Conservation (phyloP, 305 asterid genomes). For the Plantago lanceolata region DNA sequence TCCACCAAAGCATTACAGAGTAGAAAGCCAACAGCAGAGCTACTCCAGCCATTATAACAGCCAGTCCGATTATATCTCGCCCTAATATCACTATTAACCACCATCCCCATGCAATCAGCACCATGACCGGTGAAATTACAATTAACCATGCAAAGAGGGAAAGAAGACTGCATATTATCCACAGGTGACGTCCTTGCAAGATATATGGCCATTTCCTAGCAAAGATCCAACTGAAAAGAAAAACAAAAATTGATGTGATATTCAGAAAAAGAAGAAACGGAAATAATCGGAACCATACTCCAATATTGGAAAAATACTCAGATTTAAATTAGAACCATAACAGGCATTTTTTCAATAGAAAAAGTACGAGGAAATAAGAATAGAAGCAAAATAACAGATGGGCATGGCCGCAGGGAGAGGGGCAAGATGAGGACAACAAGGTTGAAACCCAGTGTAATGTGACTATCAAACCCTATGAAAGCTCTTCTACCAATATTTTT, state of each 20-base stretch:
- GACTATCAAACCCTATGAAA: not conserved
- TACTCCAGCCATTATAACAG: conserved; percentile 97
- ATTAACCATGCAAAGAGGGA: conserved; percentile 73
- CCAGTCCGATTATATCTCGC: conserved; percentile 88
- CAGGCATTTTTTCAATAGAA: not conserved
- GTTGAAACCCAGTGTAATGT: not conserved
- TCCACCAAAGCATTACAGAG: conserved; percentile 99
- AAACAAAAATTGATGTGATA: conserved; percentile 20
- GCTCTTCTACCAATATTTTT: not conserved
- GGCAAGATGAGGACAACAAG: not conserved
- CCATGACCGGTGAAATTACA: conserved; percentile 86
- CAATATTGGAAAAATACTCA: not conserved
- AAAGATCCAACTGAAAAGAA: conserved; percentile 86
- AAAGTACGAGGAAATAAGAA: not conserved
- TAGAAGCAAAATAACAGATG: not conserved
- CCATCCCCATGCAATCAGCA: conserved; percentile 86
- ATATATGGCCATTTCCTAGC: conserved; percentile 95
- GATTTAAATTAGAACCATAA: not conserved
- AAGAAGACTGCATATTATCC: conserved; percentile 72
- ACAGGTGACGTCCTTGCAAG: conserved; percentile 85
- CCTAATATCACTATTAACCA: conserved; percentile 92
- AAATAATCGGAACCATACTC: not conserved
- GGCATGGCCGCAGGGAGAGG: not conserved
- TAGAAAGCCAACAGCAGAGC: conserved; percentile 93
- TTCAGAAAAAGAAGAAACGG: conserved; percentile 17